Base-by-base conservation (phyloP, 768 basidiomycete species). In the Tricholoma bakamatsutake region DNA sequence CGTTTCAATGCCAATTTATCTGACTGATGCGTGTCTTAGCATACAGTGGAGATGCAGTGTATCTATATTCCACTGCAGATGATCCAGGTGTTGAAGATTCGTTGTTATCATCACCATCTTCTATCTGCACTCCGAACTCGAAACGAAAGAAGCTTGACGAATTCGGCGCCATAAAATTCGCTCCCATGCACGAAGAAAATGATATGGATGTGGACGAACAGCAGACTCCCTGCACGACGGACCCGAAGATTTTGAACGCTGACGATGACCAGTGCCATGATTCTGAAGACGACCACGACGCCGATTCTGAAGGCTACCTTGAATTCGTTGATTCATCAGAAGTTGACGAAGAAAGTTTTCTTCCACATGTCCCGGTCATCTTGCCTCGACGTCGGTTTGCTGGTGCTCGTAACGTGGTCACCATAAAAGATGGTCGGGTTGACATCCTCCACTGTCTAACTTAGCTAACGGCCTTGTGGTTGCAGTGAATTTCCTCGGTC, bases 401-500 rank as follows among this genome's bases (percentile, higher is more conserved):
- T 37, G 93, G 93, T 12, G 82, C 84, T 31, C 82, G 85, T 54
- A 96, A 94, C 64, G 74, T 89, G 1, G 83, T 83, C 58, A 96
- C 93, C 0, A 80, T 92, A 40, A 96, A 96, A 69, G 93, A 94
- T 66, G 90, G 93, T 87, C 59, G 63, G 84, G 65, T 17, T 39
- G 9, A 50, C 18, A 50, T 12, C 28, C 17, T 46, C 27, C 4
- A 49, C 31, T n/a, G 13, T 50, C 18, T 18, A 52, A 28, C 4
- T 27, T 28, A 21, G 37, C 39, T 56, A 35, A 59, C 45, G 50
- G 8, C 17, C n/a, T 33, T 30, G 27, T 39, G 21, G 15, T 12
- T 11, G 0, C 56, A 93, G 92, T 92, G 35, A 94, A 91, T 67
- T 94, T 91, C 66, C 70, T 94, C 37, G 93, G 93, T 0, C 84